Conservation (phyloP, 2,329 filamentous ascomycete species). For the Parasarocladium wereldwijsianum region DNA sequence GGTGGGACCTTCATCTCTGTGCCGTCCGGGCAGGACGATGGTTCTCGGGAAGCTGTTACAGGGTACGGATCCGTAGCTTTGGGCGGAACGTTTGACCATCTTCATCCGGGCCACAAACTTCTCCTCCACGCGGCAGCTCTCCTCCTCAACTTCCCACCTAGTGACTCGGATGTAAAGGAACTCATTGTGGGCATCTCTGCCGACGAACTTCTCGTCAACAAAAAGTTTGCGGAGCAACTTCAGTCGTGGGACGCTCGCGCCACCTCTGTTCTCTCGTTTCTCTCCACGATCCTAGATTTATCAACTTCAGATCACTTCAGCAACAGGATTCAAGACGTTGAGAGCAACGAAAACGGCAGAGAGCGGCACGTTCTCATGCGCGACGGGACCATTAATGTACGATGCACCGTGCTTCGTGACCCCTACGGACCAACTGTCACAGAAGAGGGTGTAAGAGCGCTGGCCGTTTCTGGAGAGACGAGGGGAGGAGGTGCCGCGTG, state of each 20-base stretch:
- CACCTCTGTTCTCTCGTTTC: constrained; percentile 53
- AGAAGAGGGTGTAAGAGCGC: constrained; percentile 58
- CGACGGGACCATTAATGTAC: constrained; percentile 46
- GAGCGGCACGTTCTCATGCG: constrained; percentile 37
- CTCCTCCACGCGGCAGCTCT: constrained; percentile 78
- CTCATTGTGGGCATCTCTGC: constrained; percentile 81
- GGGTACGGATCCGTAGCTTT: constrained; percentile 45
- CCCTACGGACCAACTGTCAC: constrained; percentile 84
- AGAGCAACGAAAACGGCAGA: constrained; percentile 6
- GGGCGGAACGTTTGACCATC: constrained; percentile 90
- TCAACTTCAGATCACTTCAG: constrained; percentile 9
- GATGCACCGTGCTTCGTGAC: constrained; percentile 76
- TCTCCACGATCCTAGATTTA: constrained; percentile 45
- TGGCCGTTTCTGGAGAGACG: constrained; percentile 84
- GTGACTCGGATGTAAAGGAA: constrained; percentile 9
- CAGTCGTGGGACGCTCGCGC: constrained; percentile 70
- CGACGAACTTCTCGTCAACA: constrained; percentile 72
- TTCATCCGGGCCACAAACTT: constrained; percentile 93
- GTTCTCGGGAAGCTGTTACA: neutral
- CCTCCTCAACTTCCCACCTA: constrained; percentile 31
- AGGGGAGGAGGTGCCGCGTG: constrained; percentile 69
- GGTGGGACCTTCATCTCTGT: constrained; percentile 23
- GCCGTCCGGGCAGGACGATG: neutral
- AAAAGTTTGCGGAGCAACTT: constrained; percentile 71
- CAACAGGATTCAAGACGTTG: constrained; percentile 1